Evolutionary conservation across 805 yeast species (phyloP).

Genomic region (Cyberlindnera suaveolens): DNA sequence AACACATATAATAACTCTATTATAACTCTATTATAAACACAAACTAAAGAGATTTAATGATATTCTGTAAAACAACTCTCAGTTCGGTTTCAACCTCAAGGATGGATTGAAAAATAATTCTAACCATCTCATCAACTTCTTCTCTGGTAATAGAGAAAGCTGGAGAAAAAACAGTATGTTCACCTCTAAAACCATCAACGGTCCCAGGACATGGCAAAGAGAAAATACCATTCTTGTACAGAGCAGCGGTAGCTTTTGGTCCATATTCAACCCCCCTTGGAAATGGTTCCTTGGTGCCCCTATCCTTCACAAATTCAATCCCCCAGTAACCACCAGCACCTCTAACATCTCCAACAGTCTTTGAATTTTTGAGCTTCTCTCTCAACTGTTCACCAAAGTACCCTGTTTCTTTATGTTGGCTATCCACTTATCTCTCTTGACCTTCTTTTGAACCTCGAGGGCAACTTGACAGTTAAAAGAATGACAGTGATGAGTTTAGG

Average conservation of each 20-base stretch:
- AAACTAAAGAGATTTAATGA: no score
- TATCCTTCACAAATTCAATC: conserved; percentile 43
- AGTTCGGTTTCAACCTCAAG: conserved; percentile 18
- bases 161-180: conserved; percentile 42
- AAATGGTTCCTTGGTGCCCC: conserved; percentile 40
- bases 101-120: conserved; percentile 17
- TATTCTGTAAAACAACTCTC: not conserved
- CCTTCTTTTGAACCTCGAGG: conserved; percentile 37
- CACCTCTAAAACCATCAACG: conserved; percentile 36
- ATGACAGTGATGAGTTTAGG: conserved; percentile 45
- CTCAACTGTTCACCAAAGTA: conserved; percentile 33
- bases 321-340: conserved; percentile 54
- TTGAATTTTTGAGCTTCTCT: conserved; percentile 25
- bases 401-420: conserved; percentile 38
- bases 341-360: conserved; percentile 43
- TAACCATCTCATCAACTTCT: conserved; percentile 31
- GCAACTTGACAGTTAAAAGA: conserved; percentile 42
- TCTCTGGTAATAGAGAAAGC: conserved; percentile 33
- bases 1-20: no score
- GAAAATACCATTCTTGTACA: conserved; percentile 35
- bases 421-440: conserved; percentile 31
- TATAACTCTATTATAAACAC: no score
- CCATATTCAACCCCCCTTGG: conserved; percentile 25
- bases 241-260: conserved; percentile 27
- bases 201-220: conserved; percentile 36